Evolutionary conservation across 345 rosid species (phyloP).

Genomic region (Syzygium jambos): DNA sequence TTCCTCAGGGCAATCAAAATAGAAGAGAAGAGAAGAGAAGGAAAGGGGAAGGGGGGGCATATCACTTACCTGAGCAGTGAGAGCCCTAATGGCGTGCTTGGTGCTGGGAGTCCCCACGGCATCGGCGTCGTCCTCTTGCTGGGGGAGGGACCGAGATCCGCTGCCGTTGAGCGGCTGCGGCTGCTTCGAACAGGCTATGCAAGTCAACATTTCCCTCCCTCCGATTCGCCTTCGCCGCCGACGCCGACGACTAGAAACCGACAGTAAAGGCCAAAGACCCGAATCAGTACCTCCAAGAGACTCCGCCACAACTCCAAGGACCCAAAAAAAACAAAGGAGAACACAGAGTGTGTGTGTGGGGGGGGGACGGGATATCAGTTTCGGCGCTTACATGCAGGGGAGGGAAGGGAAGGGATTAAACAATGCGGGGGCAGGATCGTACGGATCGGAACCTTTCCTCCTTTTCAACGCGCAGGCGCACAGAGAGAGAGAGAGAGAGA

Average conservation of each 20-base stretch:
- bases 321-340: not conserved
- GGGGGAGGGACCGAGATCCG: conserved; percentile 35
- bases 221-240: not conserved
- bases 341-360: too few relatives aligned
- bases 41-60: not conserved
- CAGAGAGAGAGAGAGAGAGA: not conserved
- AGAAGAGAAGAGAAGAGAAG: not conserved
- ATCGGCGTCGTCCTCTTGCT: conserved; percentile 34
- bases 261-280: too few relatives aligned
- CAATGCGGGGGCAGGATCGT: not conserved
- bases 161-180: conserved; percentile 20
- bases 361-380: not conserved
- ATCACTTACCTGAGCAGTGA: conserved; percentile 62
- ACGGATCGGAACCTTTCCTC: not conserved
- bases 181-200: conserved; percentile 81
- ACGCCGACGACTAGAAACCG: not conserved
- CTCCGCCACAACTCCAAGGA: not conserved
- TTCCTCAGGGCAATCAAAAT: conserved; percentile 1
- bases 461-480: not conserved
- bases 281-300: not conserved
- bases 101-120: conserved; percentile 61
- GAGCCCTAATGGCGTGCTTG: conserved; percentile 62
- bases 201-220: conserved; percentile 70
- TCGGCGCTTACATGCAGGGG: not conserved
- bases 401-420: not conserved